Conservation (phyloP, 2,329 filamentous ascomycete species). For the Fusarium oligoseptatum region DNA sequence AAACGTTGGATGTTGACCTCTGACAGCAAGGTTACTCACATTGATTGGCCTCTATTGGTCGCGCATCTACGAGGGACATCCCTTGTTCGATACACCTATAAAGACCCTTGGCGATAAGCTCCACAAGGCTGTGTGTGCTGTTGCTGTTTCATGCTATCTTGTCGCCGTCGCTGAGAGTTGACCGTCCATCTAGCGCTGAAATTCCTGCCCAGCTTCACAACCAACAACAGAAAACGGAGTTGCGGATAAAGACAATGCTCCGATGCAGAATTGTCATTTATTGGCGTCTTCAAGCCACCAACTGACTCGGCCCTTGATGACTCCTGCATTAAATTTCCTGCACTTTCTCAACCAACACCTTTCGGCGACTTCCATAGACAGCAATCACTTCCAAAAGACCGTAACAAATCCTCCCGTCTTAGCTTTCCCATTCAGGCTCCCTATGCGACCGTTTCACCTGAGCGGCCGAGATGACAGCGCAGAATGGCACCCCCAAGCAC, state of each 20-base stretch:
- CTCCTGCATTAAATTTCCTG: background rate
- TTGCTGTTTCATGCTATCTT: background rate
- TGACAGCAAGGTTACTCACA: background rate
- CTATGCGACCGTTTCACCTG: background rate
- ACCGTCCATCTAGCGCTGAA: background rate
- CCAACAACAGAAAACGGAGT: background rate
- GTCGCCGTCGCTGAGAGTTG: background rate
- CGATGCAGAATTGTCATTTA: background rate
- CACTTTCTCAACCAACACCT: background rate
- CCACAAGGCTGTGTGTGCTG: background rate
- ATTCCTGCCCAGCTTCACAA: background rate
- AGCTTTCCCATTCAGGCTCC: background rate
- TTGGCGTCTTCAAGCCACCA: background rate
- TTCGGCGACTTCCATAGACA: background rate
- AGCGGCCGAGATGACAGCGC: background rate
- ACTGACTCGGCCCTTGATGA: background rate
- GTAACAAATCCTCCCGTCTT: background rate
- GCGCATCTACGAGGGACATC: background rate
- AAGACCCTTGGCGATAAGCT: background rate
- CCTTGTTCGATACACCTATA: background rate
- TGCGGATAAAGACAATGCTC: background rate
- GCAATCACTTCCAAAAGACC: background rate
- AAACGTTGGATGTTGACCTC: slow-evolving; percentile 1
- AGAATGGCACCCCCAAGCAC: background rate
- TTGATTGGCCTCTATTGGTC: background rate